These are phyloP conservation scores for Fusarium sambucinum DNA, from an alignment of 2,329 filamentous ascomycete species.

Conservation along the genomic window DNA sequence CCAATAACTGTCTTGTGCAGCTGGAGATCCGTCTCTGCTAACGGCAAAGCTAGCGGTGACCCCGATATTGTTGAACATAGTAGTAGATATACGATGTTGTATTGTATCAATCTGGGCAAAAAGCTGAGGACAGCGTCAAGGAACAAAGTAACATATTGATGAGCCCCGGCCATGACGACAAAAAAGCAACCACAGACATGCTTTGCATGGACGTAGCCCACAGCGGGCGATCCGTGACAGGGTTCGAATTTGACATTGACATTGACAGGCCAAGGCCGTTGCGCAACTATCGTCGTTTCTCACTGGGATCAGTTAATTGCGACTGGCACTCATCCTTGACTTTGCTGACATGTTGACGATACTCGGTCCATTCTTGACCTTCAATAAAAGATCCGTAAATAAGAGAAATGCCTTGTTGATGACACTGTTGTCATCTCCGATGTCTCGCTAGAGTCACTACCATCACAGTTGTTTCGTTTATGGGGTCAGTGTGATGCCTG, in stretches of 20 bases:
- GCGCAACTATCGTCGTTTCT: slow-evolving; percentile 19
- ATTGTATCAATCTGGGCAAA: not conserved
- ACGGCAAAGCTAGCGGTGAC: slow-evolving; percentile 16
- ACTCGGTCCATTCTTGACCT: slow-evolving; percentile 33
- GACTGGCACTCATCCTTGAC: slow-evolving; percentile 32
- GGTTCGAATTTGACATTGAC: slow-evolving; percentile 31
- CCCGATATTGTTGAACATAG: slow-evolving; percentile 3
- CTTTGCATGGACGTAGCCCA: slow-evolving; percentile 38
- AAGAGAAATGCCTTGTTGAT: not conserved
- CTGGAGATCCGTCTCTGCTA: slow-evolving; percentile 3
- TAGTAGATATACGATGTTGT: not conserved
- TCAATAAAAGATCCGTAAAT: not conserved
- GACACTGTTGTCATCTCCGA: slow-evolving; percentile 27
- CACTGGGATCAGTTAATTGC: slow-evolving; percentile 28
- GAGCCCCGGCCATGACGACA: slow-evolving; percentile 21
- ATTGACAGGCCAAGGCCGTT: slow-evolving; percentile 11
- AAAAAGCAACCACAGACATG: slow-evolving; percentile 38
- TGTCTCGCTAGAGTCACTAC: slow-evolving; percentile 38
- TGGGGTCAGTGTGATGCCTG: slow-evolving; percentile 15
- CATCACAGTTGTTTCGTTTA: slow-evolving; percentile 34
- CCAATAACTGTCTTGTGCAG: slow-evolving; percentile 6
- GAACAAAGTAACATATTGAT: slow-evolving; percentile 12
- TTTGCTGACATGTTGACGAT: slow-evolving; percentile 19
- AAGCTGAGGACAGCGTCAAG: slow-evolving; percentile 13
- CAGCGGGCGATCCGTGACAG: slow-evolving; percentile 32